Evolutionary conservation across 2,329 filamentous ascomycete genomes (phyloP), one percentile per base, ranked within the genome.

Genomic region (Bipolaris cookei): DNA sequence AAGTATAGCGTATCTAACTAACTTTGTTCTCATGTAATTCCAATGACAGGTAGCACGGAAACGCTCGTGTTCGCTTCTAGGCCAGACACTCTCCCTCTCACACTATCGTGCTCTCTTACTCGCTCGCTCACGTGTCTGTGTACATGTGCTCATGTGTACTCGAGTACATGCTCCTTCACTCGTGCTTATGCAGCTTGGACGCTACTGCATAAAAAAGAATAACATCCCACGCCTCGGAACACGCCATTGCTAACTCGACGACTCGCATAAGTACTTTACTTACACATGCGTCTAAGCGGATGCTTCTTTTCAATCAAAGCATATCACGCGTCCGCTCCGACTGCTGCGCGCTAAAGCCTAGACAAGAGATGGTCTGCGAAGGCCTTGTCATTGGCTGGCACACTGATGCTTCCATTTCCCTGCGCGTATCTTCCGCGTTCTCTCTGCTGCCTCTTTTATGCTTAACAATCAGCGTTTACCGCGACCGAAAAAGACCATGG

Each of bases 61-160:
- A 23, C 30, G 28, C 52, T 51, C 52, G 52, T 20, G 28, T 50
- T 34, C 52, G 52, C 38, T 25, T 32, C 21, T 14, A 13, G 39
- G 18, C 42, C 28, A 30, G 1, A 30, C 28, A 30, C 28, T 11
- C 28, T 30, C 25, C 25, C 28, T 30, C 28, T 30, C 28, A 11
- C 28, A 30, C 10, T 30, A 30, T 45, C 52, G 46, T 20, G 28
- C 43, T 39, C 52, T 46, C 38, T 32, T 32, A n/a, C 16, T 13
- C 32, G 25, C 42, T 35, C 34, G 44, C 45, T 43, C 30, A 51
- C 11, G 8, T 54, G 18, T 7, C 20, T 30, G 18, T 23, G 28
- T 30, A 30, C 28, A 13, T 11, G 28, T 30, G 28, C 28, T 30
- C 28, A 30, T 10, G 1, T 11, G 10, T 30, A 30, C 28, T 30